Evolutionary conservation across 306 rosid genomes (phyloP).

Genomic region (Ormosia semicastrata): DNA sequence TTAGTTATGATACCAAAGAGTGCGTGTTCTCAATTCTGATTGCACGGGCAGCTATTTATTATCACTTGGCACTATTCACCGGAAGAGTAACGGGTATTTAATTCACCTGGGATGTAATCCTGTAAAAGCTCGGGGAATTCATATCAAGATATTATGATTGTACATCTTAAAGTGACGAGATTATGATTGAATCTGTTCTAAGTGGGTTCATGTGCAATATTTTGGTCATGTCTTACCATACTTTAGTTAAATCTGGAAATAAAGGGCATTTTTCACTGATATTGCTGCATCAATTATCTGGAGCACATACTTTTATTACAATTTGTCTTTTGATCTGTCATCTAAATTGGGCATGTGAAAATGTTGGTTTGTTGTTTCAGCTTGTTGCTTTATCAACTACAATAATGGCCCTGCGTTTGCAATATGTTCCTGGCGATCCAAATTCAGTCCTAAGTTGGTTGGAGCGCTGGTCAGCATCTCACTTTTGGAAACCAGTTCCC

Average conservation of each 20-base stretch:
- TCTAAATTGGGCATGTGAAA: conserved; percentile 25
- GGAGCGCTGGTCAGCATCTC: conserved; percentile 80
- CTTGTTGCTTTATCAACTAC: conserved; percentile 70
- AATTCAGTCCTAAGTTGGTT: conserved; percentile 83
- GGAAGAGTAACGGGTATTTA: not conserved
- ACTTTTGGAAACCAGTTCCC: conserved; percentile 81
- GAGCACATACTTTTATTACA: not conserved
- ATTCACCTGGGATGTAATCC: not conserved
- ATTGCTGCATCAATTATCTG: not conserved
- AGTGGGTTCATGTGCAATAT: not conserved
- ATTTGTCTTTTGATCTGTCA: not conserved
- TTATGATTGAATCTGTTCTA: not conserved
- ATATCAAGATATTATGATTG: not conserved
- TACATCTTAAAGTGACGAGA: not conserved
- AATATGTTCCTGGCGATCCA: conserved; percentile 70
- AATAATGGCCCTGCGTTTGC: conserved; percentile 64
- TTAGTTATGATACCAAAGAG: not conserved
- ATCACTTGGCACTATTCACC: not conserved
- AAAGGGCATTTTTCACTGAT: not conserved
- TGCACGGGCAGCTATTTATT: not conserved
- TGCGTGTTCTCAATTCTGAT: not conserved
- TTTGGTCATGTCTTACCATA: not conserved
- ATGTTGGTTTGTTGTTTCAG: conserved; percentile 48
- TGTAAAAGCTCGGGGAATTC: not conserved
- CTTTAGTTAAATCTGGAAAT: not conserved